Base-by-base conservation (phyloP, 257 asterid species). In the Jasminum sambac region DNA sequence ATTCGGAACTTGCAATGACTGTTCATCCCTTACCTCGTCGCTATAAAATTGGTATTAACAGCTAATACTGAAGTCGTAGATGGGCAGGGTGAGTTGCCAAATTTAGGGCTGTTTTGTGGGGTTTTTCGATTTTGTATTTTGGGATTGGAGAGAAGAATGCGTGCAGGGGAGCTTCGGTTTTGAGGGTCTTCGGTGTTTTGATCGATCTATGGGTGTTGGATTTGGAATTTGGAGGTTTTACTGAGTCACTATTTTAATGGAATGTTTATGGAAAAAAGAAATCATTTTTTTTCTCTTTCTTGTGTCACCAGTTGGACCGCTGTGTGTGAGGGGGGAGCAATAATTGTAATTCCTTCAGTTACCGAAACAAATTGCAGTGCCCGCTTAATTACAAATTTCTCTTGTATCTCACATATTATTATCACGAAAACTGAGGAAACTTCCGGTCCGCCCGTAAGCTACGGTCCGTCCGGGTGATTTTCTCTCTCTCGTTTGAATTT, bases 1-100 rank as follows among this genome's bases (percentile, higher is more conserved):
- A 85, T 80, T 83, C 68, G 76, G 69, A 83, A 82, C 86, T 87
- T 81, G 83, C 80, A 72, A 13, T 76, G 40, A 73, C 76, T 74
- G 74, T 73, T 64, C 92, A 89, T 86, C 76, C 71, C 87, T 70
- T 8, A 39, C 62, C 19, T 65, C 19, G 19, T 8, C 30, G 8
- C 21, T 52, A 17, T 17, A 19, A 52, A 52, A 8, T 55, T 55
- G 34, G 9, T 55, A 21, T 21, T 19, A 55, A 21, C 61, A 55
- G 61, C 61, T 55, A 55, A 55, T 55, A 55, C 7, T 3, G 30
- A 55, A 55, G 10, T 55, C 61, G 62, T 21, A 8, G 30, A 55
- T 23, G 62, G 62, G 34, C 19, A 55, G 26, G 62, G 13, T 23
- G 62, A 55, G 62, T 55, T 23, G 34, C 30, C 16, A 21, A 55